Percentiles rank a stretch among this genome's conserved stretches.
phyloP scores from a whole-genome alignment of 139 green algal genomes.

The Chlamydomonas incerta region DNA sequence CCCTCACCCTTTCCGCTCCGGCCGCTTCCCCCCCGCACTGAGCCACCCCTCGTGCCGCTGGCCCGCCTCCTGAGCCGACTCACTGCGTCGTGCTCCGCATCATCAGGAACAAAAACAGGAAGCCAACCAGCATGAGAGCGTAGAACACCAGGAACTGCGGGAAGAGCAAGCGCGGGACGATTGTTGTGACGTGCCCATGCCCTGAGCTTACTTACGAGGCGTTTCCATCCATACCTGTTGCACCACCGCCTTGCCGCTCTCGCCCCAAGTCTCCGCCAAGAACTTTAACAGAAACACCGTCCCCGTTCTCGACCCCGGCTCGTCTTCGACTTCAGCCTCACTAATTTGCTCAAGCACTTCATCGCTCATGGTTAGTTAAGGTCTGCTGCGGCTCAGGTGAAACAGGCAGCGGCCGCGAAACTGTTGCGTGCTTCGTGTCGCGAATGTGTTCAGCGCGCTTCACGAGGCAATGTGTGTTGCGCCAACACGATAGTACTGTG shows the following conservation, averaged over 20 bases:
- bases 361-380: constrained; percentile 38
- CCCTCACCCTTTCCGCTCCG: too few species aligned
- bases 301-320: background rate
- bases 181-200: background rate
- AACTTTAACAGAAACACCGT: constrained; percentile 3
- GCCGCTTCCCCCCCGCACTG: too few species aligned
- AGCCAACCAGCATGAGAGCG: constrained; percentile 22
- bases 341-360: constrained; percentile 20
- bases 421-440: too few species aligned
- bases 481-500: too few species aligned
- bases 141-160: constrained; percentile 39
- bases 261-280: constrained; percentile 20
- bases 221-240: constrained; percentile 18
- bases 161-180: background rate
- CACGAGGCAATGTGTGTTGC: too few species aligned
- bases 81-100: constrained; percentile 31
- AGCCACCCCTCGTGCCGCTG: too few species aligned
- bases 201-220: too few species aligned
- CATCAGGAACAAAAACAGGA: constrained; percentile 30
- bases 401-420: too few species aligned
- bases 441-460: too few species aligned
- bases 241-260: constrained; percentile 14
- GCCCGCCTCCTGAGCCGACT: too few species aligned
- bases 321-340: background rate
- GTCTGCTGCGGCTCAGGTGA: too few species aligned